These are phyloP conservation scores for Porcisia hertigi DNA, from an alignment of 208 protist species.

Conservation along the genomic window DNA sequence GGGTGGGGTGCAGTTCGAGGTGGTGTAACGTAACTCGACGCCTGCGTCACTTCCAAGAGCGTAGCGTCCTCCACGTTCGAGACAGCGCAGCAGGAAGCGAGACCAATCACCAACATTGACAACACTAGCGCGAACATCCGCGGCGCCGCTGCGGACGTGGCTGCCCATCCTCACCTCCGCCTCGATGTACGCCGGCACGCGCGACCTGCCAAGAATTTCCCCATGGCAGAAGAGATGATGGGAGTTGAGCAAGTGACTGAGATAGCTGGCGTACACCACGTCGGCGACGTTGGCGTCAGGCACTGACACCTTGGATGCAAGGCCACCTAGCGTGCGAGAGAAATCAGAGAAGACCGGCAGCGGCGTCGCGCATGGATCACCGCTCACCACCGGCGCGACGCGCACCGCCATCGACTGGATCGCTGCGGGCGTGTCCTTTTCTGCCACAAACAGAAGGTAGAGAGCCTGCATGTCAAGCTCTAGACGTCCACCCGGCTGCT, in stretches of 20 bases:
- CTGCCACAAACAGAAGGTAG: slow-evolving; percentile 13
- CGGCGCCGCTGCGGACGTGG: neutral
- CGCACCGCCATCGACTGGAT: neutral
- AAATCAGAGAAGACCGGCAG: neutral
- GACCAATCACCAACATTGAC: slow-evolving; percentile 1
- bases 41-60: slow-evolving; percentile 8
- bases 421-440: neutral
- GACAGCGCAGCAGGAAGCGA: neutral
- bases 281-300: neutral
- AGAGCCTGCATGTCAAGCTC: slow-evolving; percentile 26
- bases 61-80: slow-evolving; percentile 10
- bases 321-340: neutral
- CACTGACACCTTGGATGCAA: neutral
- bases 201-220: slow-evolving; percentile 9
- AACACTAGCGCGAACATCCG: neutral
- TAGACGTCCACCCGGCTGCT: slow-evolving; percentile 4
- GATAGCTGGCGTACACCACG: slow-evolving; percentile 7
- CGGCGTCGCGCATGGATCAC: neutral
- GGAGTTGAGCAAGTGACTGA: slow-evolving; percentile 16
- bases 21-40: slow-evolving; percentile 1
- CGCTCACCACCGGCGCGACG: neutral
- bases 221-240: slow-evolving; percentile 30
- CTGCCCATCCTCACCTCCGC: neutral
- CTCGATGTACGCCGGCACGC: slow-evolving; percentile 26
- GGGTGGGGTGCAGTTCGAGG: neutral